phyloP scores from a whole-genome alignment of 1,139 yeast genomes.

The Cylindricascospora bacillispora region DNA sequence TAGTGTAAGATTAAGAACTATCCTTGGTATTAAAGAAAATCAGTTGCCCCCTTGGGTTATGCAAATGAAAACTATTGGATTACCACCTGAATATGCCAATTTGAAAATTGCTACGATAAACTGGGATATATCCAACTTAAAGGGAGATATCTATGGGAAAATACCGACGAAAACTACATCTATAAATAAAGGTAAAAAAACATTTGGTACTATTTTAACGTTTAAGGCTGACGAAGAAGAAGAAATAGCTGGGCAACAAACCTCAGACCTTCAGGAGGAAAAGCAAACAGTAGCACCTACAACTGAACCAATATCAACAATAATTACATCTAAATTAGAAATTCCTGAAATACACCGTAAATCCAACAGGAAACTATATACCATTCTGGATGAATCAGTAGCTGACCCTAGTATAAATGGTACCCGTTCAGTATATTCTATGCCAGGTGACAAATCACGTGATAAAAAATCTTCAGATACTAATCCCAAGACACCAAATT shows the following conservation, averaged over 20 bases:
- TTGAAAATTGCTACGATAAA: slow-evolving; percentile 46
- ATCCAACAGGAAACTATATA: too few species aligned
- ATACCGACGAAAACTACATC: slow-evolving; percentile 15
- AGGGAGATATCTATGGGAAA: slow-evolving; percentile 26
- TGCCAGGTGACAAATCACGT: too few species aligned
- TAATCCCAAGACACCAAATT: too few species aligned
- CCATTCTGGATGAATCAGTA: too few species aligned
- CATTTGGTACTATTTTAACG: slow-evolving; percentile 18
- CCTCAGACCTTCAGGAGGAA: neutral
- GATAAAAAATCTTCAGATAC: too few species aligned
- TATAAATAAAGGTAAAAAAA: slow-evolving; percentile 20
- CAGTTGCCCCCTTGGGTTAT: slow-evolving; percentile 75
- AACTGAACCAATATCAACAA: neutral
- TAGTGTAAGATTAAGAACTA: slow-evolving; percentile 45
- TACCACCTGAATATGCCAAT: slow-evolving; percentile 74
- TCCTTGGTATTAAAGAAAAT: slow-evolving; percentile 56
- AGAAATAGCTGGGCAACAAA: slow-evolving; percentile 3
- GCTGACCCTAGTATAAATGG: too few species aligned
- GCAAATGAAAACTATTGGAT: slow-evolving; percentile 59
- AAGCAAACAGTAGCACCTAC: neutral
- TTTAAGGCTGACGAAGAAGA: slow-evolving; percentile 12
- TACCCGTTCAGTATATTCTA: too few species aligned
- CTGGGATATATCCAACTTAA: slow-evolving; percentile 20
- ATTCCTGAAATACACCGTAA: too few species aligned
- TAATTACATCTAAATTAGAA: too few species aligned